These are phyloP conservation scores for Agaricus sinodeliciosus DNA, from an alignment of 768 basidiomycete species.

Conservation along the genomic window DNA sequence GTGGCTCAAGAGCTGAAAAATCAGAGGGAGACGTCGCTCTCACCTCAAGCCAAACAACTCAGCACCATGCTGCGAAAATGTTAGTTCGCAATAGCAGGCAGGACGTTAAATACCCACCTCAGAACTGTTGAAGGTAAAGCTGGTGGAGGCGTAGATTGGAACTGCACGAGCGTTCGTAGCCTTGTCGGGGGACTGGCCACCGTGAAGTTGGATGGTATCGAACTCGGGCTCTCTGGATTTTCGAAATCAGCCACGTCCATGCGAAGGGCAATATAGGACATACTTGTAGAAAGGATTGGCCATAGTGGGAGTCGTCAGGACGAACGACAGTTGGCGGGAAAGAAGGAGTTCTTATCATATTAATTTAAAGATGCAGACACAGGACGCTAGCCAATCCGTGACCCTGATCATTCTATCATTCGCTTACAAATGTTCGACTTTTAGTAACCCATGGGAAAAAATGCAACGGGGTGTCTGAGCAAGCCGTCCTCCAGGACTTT, in stretches of 20 bases:
- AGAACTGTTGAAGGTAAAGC: constrained; percentile 69
- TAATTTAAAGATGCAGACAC: too few species aligned
- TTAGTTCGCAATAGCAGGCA: background rate
- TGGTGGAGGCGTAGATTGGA: constrained; percentile 71
- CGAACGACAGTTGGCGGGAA: too few species aligned
- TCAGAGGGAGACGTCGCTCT: background rate
- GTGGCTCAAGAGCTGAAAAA: background rate
- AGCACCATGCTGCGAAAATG: constrained; percentile 51
- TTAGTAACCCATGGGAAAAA: too few species aligned
- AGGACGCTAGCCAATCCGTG: too few species aligned
- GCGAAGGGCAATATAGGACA: background rate
- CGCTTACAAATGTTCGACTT: too few species aligned
- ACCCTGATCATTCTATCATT: too few species aligned
- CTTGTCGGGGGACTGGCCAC: constrained; percentile 58
- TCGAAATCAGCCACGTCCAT: constrained; percentile 1
- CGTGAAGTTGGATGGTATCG: constrained; percentile 77
- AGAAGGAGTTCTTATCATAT: too few species aligned
- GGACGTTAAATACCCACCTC: constrained; percentile 31
- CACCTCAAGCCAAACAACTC: constrained; percentile 63
- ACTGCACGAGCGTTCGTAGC: constrained; percentile 68
- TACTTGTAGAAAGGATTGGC: constrained; percentile 32
- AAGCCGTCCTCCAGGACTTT: too few species aligned
- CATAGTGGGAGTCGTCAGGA: constrained; percentile 16
- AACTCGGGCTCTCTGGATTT: constrained; percentile 54
- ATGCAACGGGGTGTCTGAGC: too few species aligned